Evolutionary conservation across 345 rosid species (phyloP), one percentile per base, ranked within the genome.

Genomic region (Linum tenue): DNA sequence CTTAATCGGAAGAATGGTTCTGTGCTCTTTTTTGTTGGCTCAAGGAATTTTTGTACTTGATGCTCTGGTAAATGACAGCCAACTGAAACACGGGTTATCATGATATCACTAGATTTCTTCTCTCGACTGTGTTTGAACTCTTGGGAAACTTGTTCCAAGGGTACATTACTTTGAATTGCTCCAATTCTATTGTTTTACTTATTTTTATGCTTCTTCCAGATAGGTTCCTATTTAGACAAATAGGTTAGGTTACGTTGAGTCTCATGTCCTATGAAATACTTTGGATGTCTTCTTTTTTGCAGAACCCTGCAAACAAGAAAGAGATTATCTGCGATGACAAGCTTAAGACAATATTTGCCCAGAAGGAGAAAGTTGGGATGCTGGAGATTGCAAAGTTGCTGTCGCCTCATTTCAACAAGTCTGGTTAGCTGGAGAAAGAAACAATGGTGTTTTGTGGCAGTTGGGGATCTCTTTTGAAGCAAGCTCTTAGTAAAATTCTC

Each of bases 271-370:
- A 7, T 39, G 3, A 7, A 66, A 37, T 36, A 22, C 11, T 61
- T 9, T 16, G 41, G 37, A 37, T 62, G 2, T 48, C 53, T 48
- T 59, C 14, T 77, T 66, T 73, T 6, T 60, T 75, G 82, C 87
- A 91, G 98, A 84, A 91, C 73, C 90, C 90, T 36, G 39, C 69
- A 5, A 73, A 91, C 67, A 89, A 75, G 77, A 82, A 48, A 80
- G 88, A 91, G 82, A 87, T 92, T 59, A 7, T 78, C 4, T 92
- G 95, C 68, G 95, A 92, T 65, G 88, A 69, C 37, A 87, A 90
- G 83, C 72, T 92, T 58, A 89, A 92, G 90, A 64, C 77, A 38
- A 70, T 91, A 53, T 87, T 89, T 7, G 72, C 78, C 39, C 95
- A 90, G 43, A 92, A 81, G 74, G 90, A 84, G 38, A 82, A 64